A percentile compares a stretch with the other conserved stretches of the same genome.
Evolutionary conservation across 1,139 yeast species (phyloP).

Genomic region (Yamadazyma atmosphaerica): DNA sequence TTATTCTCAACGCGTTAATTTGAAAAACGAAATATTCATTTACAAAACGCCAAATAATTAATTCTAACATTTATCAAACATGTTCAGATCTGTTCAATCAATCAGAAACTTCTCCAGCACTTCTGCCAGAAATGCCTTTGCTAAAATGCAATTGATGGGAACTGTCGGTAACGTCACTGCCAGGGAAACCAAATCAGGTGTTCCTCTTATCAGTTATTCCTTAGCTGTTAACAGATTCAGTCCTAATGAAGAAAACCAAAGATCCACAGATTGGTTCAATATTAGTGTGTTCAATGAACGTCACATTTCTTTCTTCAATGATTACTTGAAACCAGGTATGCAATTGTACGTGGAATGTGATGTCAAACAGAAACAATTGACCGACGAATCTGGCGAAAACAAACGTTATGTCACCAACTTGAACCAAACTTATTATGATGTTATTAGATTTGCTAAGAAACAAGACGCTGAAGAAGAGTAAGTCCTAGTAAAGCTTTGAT

Average conservation of each 20-base stretch:
- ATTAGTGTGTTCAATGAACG: conserved; percentile 42
- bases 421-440: conserved; percentile 39
- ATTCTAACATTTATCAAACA: not conserved
- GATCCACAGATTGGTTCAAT: conserved; percentile 44
- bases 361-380: conserved; percentile 33
- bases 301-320: conserved; percentile 39
- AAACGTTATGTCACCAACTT: conserved; percentile 33
- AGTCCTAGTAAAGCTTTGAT: not conserved
- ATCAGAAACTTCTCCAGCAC: conserved; percentile 37
- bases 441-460: conserved; percentile 40
- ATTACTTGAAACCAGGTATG: conserved; percentile 43
- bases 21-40: too few relatives aligned
- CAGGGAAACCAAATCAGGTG: conserved; percentile 41
- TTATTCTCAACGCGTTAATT: too few relatives aligned
- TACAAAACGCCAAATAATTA: too few relatives aligned
- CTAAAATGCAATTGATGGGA: conserved; percentile 45
- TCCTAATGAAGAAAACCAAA: conserved; percentile 30
- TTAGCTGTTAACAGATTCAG: conserved; percentile 44
- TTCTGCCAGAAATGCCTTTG: conserved; percentile 34
- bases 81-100: conserved; percentile 11
- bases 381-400: conserved; percentile 36
- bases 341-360: conserved; percentile 45
- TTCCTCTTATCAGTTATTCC: conserved; percentile 40
- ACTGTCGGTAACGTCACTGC: conserved; percentile 39
- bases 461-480: conserved; percentile 15